Evolutionary conservation across 805 yeast species (phyloP).

Genomic region (Yamadazyma ubonensis): DNA sequence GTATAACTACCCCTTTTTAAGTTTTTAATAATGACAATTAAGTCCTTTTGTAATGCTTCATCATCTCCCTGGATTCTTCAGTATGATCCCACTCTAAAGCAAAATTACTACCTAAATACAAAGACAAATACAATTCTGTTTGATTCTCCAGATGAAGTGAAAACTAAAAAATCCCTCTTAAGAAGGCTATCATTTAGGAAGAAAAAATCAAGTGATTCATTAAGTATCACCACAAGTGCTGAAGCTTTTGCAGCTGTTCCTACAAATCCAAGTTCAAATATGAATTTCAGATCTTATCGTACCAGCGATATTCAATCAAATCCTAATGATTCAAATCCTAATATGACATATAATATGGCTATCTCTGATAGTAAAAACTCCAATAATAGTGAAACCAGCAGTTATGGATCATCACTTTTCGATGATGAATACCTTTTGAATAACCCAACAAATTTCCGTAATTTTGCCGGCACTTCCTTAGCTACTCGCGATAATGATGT

Average conservation of each 20-base stretch:
- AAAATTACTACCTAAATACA: conserved; percentile 41
- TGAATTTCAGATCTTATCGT: too few relatives aligned
- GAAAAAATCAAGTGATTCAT: conserved; percentile 7
- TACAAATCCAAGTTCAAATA: too few relatives aligned
- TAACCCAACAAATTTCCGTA: conserved; percentile 21
- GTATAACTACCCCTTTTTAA: not conserved
- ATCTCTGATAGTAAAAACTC: not conserved
- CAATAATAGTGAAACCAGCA: not conserved
- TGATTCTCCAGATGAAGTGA: conserved; percentile 48
- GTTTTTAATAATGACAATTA: not conserved
- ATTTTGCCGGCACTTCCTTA: conserved; percentile 24
- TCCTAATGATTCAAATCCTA: too few relatives aligned
- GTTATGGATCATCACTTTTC: conserved; percentile 7
- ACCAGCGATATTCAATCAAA: too few relatives aligned
- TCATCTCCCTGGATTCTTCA: conserved; percentile 19
- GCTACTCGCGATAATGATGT: conserved; percentile 18
- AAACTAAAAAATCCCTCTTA: conserved; percentile 9
- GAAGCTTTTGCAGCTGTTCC: not conserved
- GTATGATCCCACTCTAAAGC: conserved; percentile 37
- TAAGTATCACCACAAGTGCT: not conserved
- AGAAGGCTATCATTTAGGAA: conserved; percentile 12
- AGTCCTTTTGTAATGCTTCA: not conserved
- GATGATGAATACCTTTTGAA: conserved; percentile 32
- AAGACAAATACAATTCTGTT: conserved; percentile 36
- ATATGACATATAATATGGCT: not conserved